Evolutionary conservation across 352 stramenopile genomes (phyloP).

Genomic region (Halophytophthora batemanensis): DNA sequence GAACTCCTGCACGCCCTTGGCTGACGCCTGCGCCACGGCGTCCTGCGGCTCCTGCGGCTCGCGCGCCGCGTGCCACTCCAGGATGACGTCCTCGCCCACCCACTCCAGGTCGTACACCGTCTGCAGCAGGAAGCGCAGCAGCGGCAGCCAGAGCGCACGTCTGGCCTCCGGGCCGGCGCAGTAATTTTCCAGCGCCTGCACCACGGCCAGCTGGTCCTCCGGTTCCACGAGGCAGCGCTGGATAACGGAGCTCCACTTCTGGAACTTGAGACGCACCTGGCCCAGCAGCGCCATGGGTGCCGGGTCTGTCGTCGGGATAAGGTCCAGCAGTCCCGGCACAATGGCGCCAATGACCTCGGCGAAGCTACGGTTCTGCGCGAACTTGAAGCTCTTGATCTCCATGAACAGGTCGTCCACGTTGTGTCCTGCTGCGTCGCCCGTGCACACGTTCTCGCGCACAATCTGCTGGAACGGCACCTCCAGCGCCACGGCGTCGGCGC

Average conservation of each 20-base stretch:
- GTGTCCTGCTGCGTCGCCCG: constrained; percentile 67
- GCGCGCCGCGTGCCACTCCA: constrained; percentile 79
- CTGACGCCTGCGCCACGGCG: constrained; percentile 33
- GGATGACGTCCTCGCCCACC: constrained; percentile 90
- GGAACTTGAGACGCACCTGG: constrained; percentile 79
- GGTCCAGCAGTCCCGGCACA: constrained; percentile 64
- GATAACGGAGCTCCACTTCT: constrained; percentile 90
- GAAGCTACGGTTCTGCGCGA: constrained; percentile 89
- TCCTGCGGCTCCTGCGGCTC: constrained; percentile 11
- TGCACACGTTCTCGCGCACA: constrained; percentile 80
- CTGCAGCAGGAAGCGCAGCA: constrained; percentile 94
- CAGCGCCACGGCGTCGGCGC: constrained; percentile 26
- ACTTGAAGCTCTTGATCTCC: constrained; percentile 94
- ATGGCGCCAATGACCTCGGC: constrained; percentile 77
- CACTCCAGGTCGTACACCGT: constrained; percentile 93
- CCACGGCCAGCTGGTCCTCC: constrained; percentile 61
- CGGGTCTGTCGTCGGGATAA: constrained; percentile 51
- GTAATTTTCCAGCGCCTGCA: constrained; percentile 60
- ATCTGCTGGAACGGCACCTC: constrained; percentile 71
- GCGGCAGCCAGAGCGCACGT: constrained; percentile 52
- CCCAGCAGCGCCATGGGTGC: constrained; percentile 68
- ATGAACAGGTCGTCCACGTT: constrained; percentile 90
- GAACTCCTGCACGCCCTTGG: constrained; percentile 89
- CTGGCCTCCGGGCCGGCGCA: constrained; percentile 41
- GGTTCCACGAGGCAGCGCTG: constrained; percentile 86